Evolutionary conservation across 192 early-diverging fungal species (phyloP), one percentile per base, ranked within the genome.

Genomic region (Mortierella alpina): DNA sequence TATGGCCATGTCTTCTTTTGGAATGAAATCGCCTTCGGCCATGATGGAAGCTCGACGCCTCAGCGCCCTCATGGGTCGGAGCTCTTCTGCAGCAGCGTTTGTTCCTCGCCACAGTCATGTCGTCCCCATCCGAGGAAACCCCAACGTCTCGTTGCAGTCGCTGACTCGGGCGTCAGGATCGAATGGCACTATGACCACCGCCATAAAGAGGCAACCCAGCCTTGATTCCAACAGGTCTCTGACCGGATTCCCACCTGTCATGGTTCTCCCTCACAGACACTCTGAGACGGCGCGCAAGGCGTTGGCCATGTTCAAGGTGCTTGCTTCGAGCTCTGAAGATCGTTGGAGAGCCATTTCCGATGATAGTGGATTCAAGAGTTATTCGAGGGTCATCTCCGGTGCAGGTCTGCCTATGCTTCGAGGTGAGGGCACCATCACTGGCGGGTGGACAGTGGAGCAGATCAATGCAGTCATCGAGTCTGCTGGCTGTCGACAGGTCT

Each of bases 361-460:
- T 22, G 78, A 73, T 23, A 70, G 78, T 0, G 86, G 82, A 17
- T 83, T 88, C 72, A 88, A 88, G 66, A 57, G 85, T 12, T 90
- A 88, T 40, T 84, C 66, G 5, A 83, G 83, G 40, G 42, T 70
- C 11, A 68, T 86, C n/a, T 82, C 75, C 2, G 83, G 82, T 22
- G 72, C 68, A 17, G 59, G 81, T n/a, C 42, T 85, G 42, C 86
- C 86, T n/a, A 85, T 86, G 63, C 70, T 90, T 22, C 73, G 88
- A 66, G 80, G 79, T 4, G 88, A 90, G 41, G 73, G 79, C 45
- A 75, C 70, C 13, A 84, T 90, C 54, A 63, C 77, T 23, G 85
- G 86, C 31, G 77, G 73, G 4, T 90, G 83, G 86, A 87, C 84
- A 23, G 83, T 86, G 6, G 86, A 88, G 58, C 87, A 90, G 52